These are phyloP conservation scores for Puccinia novopanici DNA, from an alignment of 1,284 basidiomycete genomes.

Conservation along the genomic window DNA sequence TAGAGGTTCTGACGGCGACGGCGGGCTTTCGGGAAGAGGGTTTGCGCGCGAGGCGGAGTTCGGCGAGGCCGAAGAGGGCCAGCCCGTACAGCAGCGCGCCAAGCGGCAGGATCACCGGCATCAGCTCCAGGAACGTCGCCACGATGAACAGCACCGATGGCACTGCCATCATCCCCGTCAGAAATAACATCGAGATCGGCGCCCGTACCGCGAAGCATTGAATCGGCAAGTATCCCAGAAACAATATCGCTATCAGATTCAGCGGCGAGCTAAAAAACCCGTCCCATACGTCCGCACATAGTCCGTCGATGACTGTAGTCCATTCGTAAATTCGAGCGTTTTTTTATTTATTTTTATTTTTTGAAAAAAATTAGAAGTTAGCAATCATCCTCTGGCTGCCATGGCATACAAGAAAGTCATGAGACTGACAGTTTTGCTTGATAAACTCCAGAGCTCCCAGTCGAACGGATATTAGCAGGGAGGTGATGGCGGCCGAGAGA, in stretches of 20 bases:
- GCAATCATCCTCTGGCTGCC: too few species aligned
- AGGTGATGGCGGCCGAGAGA: conserved; percentile 15
- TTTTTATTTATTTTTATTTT: too few species aligned
- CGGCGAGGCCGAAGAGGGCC: conserved; percentile 10
- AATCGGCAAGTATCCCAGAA: conserved; percentile 20
- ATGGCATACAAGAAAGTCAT: not conserved
- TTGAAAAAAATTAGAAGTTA: too few species aligned
- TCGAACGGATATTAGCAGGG: conserved; percentile 15
- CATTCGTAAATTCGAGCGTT: not conserved
- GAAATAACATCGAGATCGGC: conserved; percentile 1
- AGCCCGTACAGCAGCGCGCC: not conserved
- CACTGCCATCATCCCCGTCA: conserved; percentile 22
- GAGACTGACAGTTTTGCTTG: conserved; percentile 38
- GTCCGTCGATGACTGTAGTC: conserved; percentile 28
- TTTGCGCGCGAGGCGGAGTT: conserved; percentile 10
- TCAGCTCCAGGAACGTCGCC: conserved; percentile 26
- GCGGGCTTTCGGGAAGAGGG: too few species aligned
- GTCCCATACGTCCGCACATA: conserved; percentile 37
- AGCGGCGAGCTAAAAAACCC: conserved; percentile 34
- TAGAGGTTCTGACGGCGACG: not conserved
- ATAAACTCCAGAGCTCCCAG: conserved; percentile 28
- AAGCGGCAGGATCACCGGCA: conserved; percentile 22
- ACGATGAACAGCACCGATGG: conserved; percentile 28
- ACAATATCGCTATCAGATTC: conserved; percentile 26
- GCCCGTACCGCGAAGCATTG: conserved; percentile 12